phyloP scores from a whole-genome alignment of 1,139 yeast genomes.

The Pichia sp. region DNA sequence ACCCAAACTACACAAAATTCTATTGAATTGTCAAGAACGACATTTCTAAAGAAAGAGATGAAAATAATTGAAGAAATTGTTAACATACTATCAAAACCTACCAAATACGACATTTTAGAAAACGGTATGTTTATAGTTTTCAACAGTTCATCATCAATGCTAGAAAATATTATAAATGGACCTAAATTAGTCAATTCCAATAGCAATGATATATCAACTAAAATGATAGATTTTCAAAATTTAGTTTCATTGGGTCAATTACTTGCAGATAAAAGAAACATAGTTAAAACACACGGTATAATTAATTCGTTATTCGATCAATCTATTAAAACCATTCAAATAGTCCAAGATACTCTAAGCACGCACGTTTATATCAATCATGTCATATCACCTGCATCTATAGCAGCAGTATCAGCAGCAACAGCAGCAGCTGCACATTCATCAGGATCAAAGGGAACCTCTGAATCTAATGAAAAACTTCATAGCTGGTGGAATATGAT shows the following conservation, averaged over 20 bases:
- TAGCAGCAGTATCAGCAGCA: constrained; percentile 7
- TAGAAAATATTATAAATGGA: constrained; percentile 6
- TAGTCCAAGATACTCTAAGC: constrained; percentile 15
- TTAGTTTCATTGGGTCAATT: constrained; percentile 21
- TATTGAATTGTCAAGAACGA: not conserved
- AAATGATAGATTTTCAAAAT: constrained; percentile 17
- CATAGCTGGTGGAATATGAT: constrained; percentile 11
- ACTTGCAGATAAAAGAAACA: constrained; percentile 10
- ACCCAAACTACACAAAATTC: not conserved
- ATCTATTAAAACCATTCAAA: not conserved
- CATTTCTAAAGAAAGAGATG: constrained; percentile 17
- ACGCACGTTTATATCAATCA: constrained; percentile 26
- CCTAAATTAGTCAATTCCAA: constrained; percentile 1
- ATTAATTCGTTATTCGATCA: constrained; percentile 12
- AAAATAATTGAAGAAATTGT: constrained; percentile 21
- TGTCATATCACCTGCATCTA: constrained; percentile 9
- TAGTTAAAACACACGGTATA: constrained; percentile 5
- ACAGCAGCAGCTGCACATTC: constrained; percentile 3
- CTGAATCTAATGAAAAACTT: constrained; percentile 1
- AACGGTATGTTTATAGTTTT: constrained; percentile 18
- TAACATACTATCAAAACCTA: constrained; percentile 21
- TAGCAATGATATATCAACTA: constrained; percentile 7
- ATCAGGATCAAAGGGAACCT: not conserved
- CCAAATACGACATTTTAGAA: constrained; percentile 13
- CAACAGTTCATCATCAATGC: constrained; percentile 15